Evolutionary conservation across 2,329 filamentous ascomycete species (phyloP).

Genomic region (Sclerotinia minor): DNA sequence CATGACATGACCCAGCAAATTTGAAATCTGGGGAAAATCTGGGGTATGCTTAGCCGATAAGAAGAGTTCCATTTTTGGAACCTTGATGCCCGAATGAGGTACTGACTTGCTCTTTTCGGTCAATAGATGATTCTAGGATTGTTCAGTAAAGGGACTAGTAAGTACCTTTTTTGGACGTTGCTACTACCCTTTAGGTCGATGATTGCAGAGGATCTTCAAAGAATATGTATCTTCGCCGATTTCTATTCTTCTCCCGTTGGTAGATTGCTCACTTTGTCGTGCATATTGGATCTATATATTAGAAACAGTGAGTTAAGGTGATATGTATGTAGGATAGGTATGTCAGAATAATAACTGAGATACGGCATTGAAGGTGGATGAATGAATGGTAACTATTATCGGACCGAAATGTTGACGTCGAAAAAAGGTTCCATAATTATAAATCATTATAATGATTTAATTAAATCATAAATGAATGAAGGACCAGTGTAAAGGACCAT

Average conservation of each 20-base stretch:
- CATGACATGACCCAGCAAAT: neutral
- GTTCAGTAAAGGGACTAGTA: neutral
- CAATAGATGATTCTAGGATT: neutral
- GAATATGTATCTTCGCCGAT: neutral
- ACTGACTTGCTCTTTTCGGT: neutral
- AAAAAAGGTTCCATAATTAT: neutral
- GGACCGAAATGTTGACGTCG: slow-evolving; percentile 1
- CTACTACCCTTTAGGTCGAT: neutral
- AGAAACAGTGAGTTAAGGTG: neutral
- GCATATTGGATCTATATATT: neutral
- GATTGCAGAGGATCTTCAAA: neutral
- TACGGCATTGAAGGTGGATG: neutral
- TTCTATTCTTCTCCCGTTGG: neutral
- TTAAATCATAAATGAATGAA: neutral
- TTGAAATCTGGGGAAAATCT: neutral
- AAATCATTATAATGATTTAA: neutral
- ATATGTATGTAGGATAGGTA: neutral
- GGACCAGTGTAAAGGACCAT: neutral
- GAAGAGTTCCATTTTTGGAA: neutral
- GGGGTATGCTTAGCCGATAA: neutral
- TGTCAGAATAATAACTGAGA: neutral
- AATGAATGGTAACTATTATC: neutral
- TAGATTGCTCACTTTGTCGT: neutral
- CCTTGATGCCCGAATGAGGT: neutral
- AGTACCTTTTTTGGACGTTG: neutral